Evolutionary conservation across 495 filamentous ascomycete species (phyloP).

Genomic region (Antarctomyces pellizariae): DNA sequence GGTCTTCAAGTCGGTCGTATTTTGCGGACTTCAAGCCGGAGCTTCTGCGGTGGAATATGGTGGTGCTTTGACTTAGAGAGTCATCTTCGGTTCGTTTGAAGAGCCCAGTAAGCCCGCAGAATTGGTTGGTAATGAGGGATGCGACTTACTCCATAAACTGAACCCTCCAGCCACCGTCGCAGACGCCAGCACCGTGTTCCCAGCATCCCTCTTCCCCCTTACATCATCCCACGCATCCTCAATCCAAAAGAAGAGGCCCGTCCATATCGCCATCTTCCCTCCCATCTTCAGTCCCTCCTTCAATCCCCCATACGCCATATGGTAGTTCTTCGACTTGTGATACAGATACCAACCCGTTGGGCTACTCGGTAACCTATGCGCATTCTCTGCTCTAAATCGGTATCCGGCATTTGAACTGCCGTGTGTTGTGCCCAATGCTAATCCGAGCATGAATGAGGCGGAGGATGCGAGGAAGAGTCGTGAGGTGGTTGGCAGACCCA

Average conservation of each 20-base stretch:
- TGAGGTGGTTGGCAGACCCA: conserved; percentile 35
- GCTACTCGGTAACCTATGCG: conserved; percentile 66
- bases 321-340: conserved; percentile 93
- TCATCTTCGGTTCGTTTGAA: no score
- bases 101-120: no score
- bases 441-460: conserved; percentile 37
- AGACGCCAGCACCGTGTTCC: conserved; percentile 58
- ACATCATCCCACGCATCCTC: conserved; percentile 71
- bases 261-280: conserved; percentile 39
- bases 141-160: conserved; percentile 54
- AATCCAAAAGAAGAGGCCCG: conserved; percentile 41
- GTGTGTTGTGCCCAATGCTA: conserved; percentile 43
- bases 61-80: no score
- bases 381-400: conserved; percentile 82
- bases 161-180: conserved; percentile 65
- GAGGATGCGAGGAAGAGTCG: conserved; percentile 39
- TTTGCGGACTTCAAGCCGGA: conserved; percentile 1
- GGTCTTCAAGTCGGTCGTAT: no score
- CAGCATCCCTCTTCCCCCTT: conserved; percentile 42
- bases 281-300: conserved; percentile 60
- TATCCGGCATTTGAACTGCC: conserved; percentile 50
- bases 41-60: background rate
- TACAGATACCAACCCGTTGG: conserved; percentile 86
- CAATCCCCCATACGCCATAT: conserved; percentile 45
- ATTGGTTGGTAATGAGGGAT: conserved; percentile 1